Evolutionary conservation across 1,139 yeast genomes (phyloP), one percentile per base, ranked within the genome.

Genomic region (Candida freyschussii): DNA sequence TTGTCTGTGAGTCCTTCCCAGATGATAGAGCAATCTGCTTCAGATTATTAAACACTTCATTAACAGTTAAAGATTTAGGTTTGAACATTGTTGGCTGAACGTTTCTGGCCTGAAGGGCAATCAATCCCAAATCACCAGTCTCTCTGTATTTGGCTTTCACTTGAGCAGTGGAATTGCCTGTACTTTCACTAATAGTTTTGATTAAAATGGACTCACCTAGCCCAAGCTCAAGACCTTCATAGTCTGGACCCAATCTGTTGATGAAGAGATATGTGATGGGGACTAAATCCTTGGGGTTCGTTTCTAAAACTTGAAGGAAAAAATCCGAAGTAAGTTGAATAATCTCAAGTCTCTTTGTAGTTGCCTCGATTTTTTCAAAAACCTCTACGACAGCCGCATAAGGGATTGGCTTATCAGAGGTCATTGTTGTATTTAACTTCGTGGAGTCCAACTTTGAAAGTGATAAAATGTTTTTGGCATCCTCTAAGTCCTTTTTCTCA

Each of bases 81-180:
- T 84, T 84, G 59, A 89, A 86, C 96, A 91, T 87, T 2, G 95
- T 77, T 3, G 94, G 81, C 53, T 91, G 98, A 21, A 78, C 84
- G 13, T 80, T 70, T 47, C 96, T 69, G 0, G 96, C 84, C 40
- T 76, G 75, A 44, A 79, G 76, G 0, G 99, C 98, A 36, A 91
- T 93, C 17, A 73, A 63, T 0, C 99, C 99, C 43, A 91, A 67
- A 60, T 91, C 99, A 21, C 99, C 99, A 12, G 72, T 71, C 40
- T 81, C 76, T 36, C 76, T 78, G 51, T 80, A 85, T 39, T 86
- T 94, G 23, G 68, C 65, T 55, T 78, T 86, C 38, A 91, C 72
- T 43, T 80, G 85, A 4, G 76, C 62, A 3, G 75, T 49, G 0
- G 87, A 69, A 39, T 95, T 68, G 2, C 98, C 98, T 13, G 95